Conservation (phyloP, 208 protist species). For the Trypanosoma mega region DNA sequence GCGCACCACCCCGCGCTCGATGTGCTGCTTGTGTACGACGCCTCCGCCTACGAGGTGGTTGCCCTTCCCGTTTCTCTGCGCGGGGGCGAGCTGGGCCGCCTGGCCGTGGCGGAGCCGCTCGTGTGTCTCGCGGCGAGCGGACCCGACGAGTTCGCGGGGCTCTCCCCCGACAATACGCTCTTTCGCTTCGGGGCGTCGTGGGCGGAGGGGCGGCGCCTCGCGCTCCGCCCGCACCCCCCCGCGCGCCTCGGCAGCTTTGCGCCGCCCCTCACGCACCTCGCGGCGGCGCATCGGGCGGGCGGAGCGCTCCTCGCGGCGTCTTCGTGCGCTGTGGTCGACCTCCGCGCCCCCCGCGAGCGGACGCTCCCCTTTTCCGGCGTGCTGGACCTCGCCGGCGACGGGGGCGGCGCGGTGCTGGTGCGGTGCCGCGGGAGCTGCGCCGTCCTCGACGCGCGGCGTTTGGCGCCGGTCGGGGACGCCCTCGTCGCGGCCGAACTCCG, state of each 20-base stretch:
- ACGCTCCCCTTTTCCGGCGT: neutral
- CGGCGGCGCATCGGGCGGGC: neutral
- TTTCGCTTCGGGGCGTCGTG: conserved; percentile 28
- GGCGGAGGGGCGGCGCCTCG: conserved; percentile 1
- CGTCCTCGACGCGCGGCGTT: neutral
- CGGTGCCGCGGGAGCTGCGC: neutral
- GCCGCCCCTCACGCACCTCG: conserved; percentile 17
- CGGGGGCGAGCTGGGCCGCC: conserved; percentile 15
- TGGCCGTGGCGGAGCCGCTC: conserved; percentile 26
- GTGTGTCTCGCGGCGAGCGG: conserved; percentile 14
- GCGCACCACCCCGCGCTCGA: conserved; percentile 25
- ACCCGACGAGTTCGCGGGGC: conserved; percentile 22
- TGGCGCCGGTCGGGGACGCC: conserved; percentile 8
- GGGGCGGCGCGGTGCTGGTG: neutral
- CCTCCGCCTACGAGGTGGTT: conserved; percentile 29
- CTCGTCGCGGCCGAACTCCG: neutral
- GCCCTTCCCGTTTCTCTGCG: conserved; percentile 19
- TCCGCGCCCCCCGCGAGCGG: neutral
- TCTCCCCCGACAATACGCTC: conserved; percentile 22
- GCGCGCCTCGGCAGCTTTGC: conserved; percentile 5
- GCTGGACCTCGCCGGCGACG: no score
- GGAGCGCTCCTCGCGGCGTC: conserved; percentile 23
- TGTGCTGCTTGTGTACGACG: conserved; percentile 29
- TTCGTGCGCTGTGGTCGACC: conserved; percentile 8
- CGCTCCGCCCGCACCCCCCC: neutral